Evolutionary conservation across 140 eudicot genomes (phyloP), one percentile per base, ranked within the genome.

Genomic region (Flaveria floridana): DNA sequence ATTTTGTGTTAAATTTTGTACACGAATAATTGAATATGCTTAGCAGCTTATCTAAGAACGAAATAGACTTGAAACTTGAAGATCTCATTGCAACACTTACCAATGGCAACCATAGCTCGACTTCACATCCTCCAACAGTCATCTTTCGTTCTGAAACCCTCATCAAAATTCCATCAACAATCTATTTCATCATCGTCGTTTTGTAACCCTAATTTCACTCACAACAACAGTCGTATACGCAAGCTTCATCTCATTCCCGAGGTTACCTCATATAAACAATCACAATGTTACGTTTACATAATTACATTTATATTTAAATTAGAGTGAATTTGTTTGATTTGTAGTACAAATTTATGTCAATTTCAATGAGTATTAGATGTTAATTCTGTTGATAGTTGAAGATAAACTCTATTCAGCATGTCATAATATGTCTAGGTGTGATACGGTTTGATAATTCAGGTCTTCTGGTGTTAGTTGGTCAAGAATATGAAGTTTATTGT

Each of bases 101-200:
- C 58, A 71, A 84, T 79, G 88, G 85, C 88, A 62, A 83, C 82
- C 66, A 61, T 80, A 42, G 83, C 81, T 79, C 89, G 93, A 14
- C 76, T 85, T 34, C 91, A 85, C 55, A 59, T 88, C 47, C 75
- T 85, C 63, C 96, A 83, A 7, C 89, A 83, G 12, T 78, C 71
- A 18, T 80, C 87, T 48, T 28, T 77, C 16, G n/a, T 79, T 37
- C 7, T 61, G 42, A 66, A 66, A 19, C 81, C 91, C 19, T 68
- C 81, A 30, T 71, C 82, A 0, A 76, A 72, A 13, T 50, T 72
- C 55, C 69, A 15, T 58, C 73, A 7, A 25, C 76, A 18, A 28
- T 11, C 53, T 55, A 44, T 37, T 76, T 68, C 58, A 25, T 26
- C 79, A 8, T 80, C 84, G 0, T 39, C 63, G 50, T 78, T 73